Conservation (phyloP, 148 eudicot genomes). For the Cornus florida region DNA sequence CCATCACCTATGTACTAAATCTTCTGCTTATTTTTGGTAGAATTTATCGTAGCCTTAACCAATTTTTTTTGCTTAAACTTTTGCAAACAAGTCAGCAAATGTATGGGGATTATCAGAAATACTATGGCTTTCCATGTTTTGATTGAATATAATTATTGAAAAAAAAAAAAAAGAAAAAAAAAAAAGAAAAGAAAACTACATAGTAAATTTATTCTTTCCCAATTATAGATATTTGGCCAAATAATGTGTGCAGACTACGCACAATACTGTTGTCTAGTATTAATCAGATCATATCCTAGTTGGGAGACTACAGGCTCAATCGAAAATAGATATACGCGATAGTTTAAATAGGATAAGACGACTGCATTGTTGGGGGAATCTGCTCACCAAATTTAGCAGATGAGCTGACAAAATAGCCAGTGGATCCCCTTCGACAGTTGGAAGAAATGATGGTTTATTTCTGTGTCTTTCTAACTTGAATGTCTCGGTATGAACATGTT, state of each 20-base stretch:
- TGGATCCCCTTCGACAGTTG: slow-evolving; percentile 34
- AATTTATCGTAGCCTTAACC: no score
- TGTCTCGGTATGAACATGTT: slow-evolving; percentile 33
- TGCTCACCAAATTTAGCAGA: slow-evolving; percentile 30
- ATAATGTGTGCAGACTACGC: no score
- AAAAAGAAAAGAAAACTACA: no score
- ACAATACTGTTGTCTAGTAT: not conserved
- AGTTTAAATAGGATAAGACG: not conserved
- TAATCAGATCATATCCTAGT: no score
- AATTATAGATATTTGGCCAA: not conserved
- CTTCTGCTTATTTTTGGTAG: no score
- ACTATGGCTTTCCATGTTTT: no score
- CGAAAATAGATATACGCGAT: not conserved
- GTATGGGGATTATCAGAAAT: no score
- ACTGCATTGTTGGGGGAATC: not conserved
- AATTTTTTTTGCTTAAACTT: no score
- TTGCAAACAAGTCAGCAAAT: no score
- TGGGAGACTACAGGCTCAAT: not conserved
- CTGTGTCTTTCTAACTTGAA: slow-evolving; percentile 23
- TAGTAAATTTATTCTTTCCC: no score
- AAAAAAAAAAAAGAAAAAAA: no score
- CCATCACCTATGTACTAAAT: not conserved
- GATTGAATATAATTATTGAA: no score
- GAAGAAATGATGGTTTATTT: slow-evolving; percentile 34
- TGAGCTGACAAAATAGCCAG: slow-evolving; percentile 35